A percentile compares a stretch with the other conserved stretches of the same genome.
Evolutionary conservation across 257 asterid genomes (phyloP).

Genomic region (Petunia axillaris): DNA sequence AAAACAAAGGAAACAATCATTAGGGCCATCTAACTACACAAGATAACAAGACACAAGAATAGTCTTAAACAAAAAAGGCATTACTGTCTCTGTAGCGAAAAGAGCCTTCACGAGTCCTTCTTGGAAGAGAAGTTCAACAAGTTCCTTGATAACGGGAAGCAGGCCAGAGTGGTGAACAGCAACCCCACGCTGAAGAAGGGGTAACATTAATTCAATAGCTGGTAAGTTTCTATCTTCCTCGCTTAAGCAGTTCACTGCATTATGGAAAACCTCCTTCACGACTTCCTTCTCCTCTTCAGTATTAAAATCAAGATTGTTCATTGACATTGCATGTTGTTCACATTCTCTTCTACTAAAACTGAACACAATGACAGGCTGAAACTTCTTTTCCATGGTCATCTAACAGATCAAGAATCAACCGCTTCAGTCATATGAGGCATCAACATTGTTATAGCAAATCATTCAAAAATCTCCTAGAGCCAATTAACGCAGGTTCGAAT

Average conservation of each 20-base stretch:
- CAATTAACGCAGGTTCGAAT: no score
- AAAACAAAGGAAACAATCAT: slow-evolving; percentile 30
- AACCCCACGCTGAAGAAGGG: slow-evolving; percentile 93
- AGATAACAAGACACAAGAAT: background rate
- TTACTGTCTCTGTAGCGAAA: slow-evolving; percentile 98
- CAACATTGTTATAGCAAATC: slow-evolving; percentile 6
- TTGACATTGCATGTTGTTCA: slow-evolving; percentile 98
- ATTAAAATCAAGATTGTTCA: slow-evolving; percentile 95
- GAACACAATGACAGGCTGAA: slow-evolving; percentile 95
- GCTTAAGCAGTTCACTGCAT: slow-evolving; percentile 78
- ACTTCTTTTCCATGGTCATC: slow-evolving; percentile 98
- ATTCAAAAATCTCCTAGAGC: background rate
- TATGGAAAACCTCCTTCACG: slow-evolving; percentile 85
- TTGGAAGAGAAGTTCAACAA: slow-evolving; percentile 96
- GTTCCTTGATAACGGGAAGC: slow-evolving; percentile 94
- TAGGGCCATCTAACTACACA: background rate
- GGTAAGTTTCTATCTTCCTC: slow-evolving; percentile 96
- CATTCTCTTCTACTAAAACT: slow-evolving; percentile 99
- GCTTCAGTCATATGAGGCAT: slow-evolving; percentile 28
- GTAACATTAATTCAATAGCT: slow-evolving; percentile 94
- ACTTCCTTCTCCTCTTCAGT: slow-evolving; percentile 79
- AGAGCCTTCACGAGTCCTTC: slow-evolving; percentile 99
- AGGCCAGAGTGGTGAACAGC: slow-evolving; percentile 99
- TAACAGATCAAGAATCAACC: slow-evolving; percentile 41
- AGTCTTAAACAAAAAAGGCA: background rate